Conservation (phyloP, 2,329 filamentous ascomycete genomes). For the Verticillium longisporum region DNA sequence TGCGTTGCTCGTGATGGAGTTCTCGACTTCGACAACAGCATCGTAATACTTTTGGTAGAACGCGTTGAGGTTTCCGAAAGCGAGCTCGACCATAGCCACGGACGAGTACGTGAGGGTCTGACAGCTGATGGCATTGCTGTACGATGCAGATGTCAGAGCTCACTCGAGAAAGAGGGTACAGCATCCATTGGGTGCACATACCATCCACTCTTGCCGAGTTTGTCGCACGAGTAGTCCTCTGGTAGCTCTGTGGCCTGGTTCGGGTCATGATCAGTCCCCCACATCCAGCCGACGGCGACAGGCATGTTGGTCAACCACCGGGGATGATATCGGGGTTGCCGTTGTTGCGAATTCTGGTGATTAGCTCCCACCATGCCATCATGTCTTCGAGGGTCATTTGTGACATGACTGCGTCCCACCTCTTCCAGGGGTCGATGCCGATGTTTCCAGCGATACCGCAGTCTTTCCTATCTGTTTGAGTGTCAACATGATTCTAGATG, state of each 20-base stretch:
- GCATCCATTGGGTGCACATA: background rate
- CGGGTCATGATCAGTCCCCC: background rate
- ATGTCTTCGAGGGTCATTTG: background rate
- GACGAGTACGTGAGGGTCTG: background rate
- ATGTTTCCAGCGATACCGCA: background rate
- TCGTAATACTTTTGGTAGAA: background rate
- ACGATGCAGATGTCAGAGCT: background rate
- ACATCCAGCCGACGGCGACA: background rate
- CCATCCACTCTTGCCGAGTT: background rate
- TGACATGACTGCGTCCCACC: background rate
- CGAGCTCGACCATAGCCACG: background rate
- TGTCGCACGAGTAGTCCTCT: background rate
- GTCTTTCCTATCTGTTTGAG: background rate
- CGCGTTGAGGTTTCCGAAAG: background rate
- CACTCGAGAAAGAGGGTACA: too few species aligned
- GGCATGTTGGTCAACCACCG: background rate
- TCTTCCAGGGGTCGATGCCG: background rate
- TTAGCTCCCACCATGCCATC: background rate
- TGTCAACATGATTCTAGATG: background rate
- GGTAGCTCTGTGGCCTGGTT: background rate
- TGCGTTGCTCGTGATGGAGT: background rate
- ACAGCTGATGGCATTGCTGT: background rate
- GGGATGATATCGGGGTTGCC: background rate
- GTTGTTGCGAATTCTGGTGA: background rate
- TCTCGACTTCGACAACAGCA: background rate